These are phyloP conservation scores for Jacaranda mimosifolia DNA, from an alignment of 257 asterid genomes.

Conservation along the genomic window DNA sequence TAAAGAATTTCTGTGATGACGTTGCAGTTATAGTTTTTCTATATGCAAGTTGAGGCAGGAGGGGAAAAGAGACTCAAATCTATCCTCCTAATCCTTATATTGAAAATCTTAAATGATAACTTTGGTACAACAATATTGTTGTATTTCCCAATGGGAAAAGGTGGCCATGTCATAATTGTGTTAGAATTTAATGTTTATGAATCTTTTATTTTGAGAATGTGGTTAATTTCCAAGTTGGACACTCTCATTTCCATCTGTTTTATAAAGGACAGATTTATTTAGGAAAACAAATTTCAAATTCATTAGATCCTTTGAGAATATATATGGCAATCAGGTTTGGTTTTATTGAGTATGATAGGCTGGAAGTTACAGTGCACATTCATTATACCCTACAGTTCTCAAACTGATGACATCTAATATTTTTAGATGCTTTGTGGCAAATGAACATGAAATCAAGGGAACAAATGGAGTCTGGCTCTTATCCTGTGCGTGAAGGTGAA, in stretches of 20 bases:
- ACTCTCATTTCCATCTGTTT: not conserved
- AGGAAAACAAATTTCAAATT: not conserved
- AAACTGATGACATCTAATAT: constrained; percentile 39
- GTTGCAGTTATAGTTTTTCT: not conserved
- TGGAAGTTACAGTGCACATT: not conserved
- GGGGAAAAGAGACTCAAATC: not conserved
- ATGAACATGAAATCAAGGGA: constrained; percentile 77
- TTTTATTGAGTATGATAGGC: not conserved
- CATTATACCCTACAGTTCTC: constrained; percentile 20
- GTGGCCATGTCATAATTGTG: not conserved
- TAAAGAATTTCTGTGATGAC: not conserved
- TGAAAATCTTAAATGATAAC: not conserved
- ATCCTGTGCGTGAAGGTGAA: constrained; percentile 91
- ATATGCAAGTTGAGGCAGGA: not conserved
- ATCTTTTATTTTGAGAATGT: constrained; percentile 15
- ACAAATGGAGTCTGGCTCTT: constrained; percentile 72
- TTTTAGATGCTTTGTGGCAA: constrained; percentile 76
- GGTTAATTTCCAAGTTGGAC: constrained; percentile 24
- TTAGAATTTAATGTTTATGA: constrained; percentile 3
- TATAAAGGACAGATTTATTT: constrained; percentile 9
- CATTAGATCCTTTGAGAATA: not conserved
- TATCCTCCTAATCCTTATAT: not conserved
- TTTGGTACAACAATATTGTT: not conserved
- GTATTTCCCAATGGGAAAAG: not conserved
- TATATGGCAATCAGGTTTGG: not conserved